These are phyloP conservation scores for Cylindrotheca closterium DNA, from an alignment of 108 stramenopile genomes.

Conservation along the genomic window DNA sequence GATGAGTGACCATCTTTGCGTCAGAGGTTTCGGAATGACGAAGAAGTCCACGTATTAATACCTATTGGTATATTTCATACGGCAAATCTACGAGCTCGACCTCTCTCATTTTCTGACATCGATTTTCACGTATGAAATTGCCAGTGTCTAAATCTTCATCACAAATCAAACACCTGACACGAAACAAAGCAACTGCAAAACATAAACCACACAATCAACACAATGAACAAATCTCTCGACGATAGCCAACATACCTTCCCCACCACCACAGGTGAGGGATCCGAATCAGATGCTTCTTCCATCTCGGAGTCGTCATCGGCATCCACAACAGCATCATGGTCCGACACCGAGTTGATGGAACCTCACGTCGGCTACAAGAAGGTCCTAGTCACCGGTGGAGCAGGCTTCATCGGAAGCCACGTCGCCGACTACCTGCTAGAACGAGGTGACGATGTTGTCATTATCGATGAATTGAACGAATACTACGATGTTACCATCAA, in stretches of 20 bases:
- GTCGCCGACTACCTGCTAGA: constrained; percentile 80
- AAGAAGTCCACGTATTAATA: too few relatives aligned
- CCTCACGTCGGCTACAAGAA: constrained; percentile 84
- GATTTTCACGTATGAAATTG: too few relatives aligned
- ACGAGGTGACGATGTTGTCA: constrained; percentile 94
- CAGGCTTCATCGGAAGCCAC: constrained; percentile 95
- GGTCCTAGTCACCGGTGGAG: constrained; percentile 97
- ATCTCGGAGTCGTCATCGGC: constrained; percentile 5
- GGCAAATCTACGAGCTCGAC: too few relatives aligned
- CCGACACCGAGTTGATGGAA: constrained; percentile 39
- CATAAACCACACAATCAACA: too few relatives aligned
- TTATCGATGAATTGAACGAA: constrained; percentile 98
- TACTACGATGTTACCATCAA: constrained; percentile 96
- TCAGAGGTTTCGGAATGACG: too few relatives aligned
- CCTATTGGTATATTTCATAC: too few relatives aligned
- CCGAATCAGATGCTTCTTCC: constrained; percentile 11
- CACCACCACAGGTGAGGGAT: background rate
- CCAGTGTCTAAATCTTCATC: too few relatives aligned
- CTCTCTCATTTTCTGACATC: too few relatives aligned
- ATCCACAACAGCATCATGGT: constrained; percentile 14
- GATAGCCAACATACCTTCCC: constrained; percentile 3
- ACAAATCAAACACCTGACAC: too few relatives aligned
- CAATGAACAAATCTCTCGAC: constrained; percentile 1
- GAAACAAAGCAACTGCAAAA: too few relatives aligned
- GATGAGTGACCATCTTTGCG: too few relatives aligned